These are phyloP conservation scores for Elymus sibiricus DNA, from an alignment of 176 grass and related monocot genomes.

Conservation along the genomic window DNA sequence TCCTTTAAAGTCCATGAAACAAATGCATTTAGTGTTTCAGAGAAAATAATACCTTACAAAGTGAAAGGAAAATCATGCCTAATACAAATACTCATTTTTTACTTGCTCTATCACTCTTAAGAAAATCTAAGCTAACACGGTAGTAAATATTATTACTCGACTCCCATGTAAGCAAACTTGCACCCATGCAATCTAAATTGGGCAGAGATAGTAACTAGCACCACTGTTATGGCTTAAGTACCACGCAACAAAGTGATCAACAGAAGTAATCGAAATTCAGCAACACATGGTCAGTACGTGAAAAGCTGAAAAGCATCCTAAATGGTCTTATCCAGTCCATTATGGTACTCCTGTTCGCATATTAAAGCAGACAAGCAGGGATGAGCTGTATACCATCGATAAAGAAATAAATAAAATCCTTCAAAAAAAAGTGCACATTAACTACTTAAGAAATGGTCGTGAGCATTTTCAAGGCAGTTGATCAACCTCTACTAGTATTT, in stretches of 20 bases:
- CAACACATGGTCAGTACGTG: neutral
- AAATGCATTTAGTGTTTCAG: slow-evolving; percentile 15
- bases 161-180: neutral
- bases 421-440: neutral
- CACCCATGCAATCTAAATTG: neutral
- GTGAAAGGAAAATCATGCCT: neutral
- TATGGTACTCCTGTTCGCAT: neutral
- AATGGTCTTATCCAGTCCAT: slow-evolving; percentile 3
- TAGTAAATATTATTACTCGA: slow-evolving; percentile 1
- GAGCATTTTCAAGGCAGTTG: neutral
- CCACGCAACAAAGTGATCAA: neutral
- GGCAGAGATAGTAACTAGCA: slow-evolving; percentile 4
- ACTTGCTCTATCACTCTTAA: neutral
- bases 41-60: slow-evolving; percentile 6
- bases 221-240: neutral
- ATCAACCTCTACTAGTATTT: neutral
- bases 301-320: neutral
- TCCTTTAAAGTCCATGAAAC: slow-evolving; percentile 28
- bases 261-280: neutral
- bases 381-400: neutral
- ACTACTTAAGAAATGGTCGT: neutral
- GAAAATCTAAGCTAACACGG: neutral
- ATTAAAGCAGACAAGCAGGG: neutral
- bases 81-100: neutral
- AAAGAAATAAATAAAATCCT: neutral